Conservation (phyloP, 2,329 filamentous ascomycete species). For the Hymenotorrendiella dingleyae region DNA sequence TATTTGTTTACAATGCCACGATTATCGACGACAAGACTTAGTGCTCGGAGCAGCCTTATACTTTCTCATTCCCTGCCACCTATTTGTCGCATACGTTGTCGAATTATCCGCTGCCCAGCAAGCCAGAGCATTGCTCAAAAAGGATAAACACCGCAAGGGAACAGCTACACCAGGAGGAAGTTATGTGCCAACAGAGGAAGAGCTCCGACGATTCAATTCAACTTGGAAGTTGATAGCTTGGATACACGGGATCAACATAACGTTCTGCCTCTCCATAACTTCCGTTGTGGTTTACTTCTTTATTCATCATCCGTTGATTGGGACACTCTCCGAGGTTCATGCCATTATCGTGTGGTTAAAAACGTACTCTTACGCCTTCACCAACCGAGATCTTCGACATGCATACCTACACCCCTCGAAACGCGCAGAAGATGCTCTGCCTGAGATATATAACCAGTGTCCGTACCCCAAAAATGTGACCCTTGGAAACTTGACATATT, state of each 20-base stretch:
- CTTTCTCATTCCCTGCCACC: slow-evolving; percentile 81
- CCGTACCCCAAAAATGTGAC: slow-evolving; percentile 92
- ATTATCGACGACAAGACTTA: slow-evolving; percentile 75
- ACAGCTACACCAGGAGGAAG: slow-evolving; percentile 29
- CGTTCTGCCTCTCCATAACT: slow-evolving; percentile 72
- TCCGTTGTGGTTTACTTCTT: slow-evolving; percentile 84
- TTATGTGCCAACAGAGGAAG: slow-evolving; percentile 34
- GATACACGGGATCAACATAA: slow-evolving; percentile 77
- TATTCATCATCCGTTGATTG: slow-evolving; percentile 89
- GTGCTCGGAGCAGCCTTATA: slow-evolving; percentile 73
- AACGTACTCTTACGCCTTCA: slow-evolving; percentile 91
- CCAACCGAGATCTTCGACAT: slow-evolving; percentile 90
- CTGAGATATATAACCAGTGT: slow-evolving; percentile 74
- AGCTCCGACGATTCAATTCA: slow-evolving; percentile 58
- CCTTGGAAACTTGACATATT: slow-evolving; percentile 80
- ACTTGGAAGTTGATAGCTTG: slow-evolving; percentile 79
- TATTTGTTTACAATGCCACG: slow-evolving; percentile 85
- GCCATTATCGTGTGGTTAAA: slow-evolving; percentile 96
- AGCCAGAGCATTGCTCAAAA: slow-evolving; percentile 62
- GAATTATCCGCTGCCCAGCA: slow-evolving; percentile 77
- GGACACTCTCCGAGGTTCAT: slow-evolving; percentile 83
- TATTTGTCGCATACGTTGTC: slow-evolving; percentile 85
- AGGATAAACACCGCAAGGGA: slow-evolving; percentile 37
- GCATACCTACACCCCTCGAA: slow-evolving; percentile 74
- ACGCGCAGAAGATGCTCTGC: slow-evolving; percentile 62